Base-by-base conservation (phyloP, 768 basidiomycete genomes). In the Clitopilus passeckerianus region DNA sequence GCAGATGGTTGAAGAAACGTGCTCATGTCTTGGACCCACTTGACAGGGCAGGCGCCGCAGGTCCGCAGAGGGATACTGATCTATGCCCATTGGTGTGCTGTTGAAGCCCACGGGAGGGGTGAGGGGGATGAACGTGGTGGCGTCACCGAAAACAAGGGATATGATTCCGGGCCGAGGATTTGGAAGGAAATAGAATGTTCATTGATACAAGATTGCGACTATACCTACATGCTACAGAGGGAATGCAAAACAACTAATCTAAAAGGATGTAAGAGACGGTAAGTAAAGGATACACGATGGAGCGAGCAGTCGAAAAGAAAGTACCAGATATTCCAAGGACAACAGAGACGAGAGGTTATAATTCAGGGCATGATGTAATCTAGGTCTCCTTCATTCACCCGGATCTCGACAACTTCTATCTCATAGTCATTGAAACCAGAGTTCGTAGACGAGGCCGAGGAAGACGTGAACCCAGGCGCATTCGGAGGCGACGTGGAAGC, bases 391-490 rank as follows among this genome's bases (percentile, higher is more conserved):
- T 91, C 91, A 62, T 82, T 79, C 60, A 93, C 89, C 60, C 91
- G 81, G 70, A 93, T 94, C 75, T 92, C 90, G 65, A 90, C 91
- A 35, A 93, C 91, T 71, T 93, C 91, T 60, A 93, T 86, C 68
- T 92, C 90, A 64, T 90, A 91, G 65, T 90, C 89, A 61, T 81
- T 84, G 63, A 89, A 72, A 57, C 82, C 82, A 50, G 85, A 83
- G 70, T 84, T 84, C 53, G 81, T 82, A 55, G 89, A 87, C 12
- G 88, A 86, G 37, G 82, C 81, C 44, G 88, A 88, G 55, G 84
- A 83, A 59, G 86, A 86, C 66, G 86, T 75, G 71, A 86, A 87
- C 60, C 86, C 83, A 57, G 70, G 74, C 18, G 86, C 82, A 67
- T 84, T 87, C 27, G 90, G 89, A 44, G 90, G 90, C 22, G 91